phyloP scores from a whole-genome alignment of 495 filamentous ascomycete genomes.

The Endocarpon pusillum region DNA sequence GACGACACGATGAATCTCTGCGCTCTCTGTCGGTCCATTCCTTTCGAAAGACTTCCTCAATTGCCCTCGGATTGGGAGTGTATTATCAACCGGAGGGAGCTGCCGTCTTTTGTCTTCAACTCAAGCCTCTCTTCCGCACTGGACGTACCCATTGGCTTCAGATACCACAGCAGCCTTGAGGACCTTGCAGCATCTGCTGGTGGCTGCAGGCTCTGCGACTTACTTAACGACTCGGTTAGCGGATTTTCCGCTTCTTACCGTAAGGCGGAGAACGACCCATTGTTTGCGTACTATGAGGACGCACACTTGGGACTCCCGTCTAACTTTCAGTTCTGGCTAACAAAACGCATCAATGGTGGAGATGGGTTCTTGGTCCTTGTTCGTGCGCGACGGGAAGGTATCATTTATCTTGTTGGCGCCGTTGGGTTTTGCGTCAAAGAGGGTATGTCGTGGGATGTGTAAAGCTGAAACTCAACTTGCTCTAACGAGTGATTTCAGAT shows the following conservation, averaged over 20 bases:
- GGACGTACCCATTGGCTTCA: background rate
- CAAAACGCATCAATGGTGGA: slow-evolving; percentile 1
- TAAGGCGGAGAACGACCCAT: background rate
- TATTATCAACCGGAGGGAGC: background rate
- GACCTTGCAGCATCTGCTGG: background rate
- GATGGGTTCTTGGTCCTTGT: background rate
- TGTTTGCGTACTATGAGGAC: background rate
- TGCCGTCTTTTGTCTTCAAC: too few species aligned
- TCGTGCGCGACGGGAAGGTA: background rate
- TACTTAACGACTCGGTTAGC: background rate
- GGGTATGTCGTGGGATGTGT: background rate
- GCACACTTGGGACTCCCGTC: too few species aligned
- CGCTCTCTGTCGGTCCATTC: background rate
- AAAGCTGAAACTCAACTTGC: background rate
- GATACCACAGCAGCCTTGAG: slow-evolving; percentile 1
- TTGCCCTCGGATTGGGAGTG: background rate
- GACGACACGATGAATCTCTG: too few species aligned
- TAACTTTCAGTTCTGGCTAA: background rate
- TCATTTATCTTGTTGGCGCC: background rate
- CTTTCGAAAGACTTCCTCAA: background rate
- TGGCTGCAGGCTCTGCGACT: slow-evolving; percentile 1
- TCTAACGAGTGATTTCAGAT: background rate
- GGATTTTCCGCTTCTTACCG: background rate
- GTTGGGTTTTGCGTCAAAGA: background rate
- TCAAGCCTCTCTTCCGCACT: too few species aligned